Evolutionary conservation across 768 basidiomycete genomes (phyloP), one percentile per base, ranked within the genome.

Genomic region (Punctularia strigosozonata): DNA sequence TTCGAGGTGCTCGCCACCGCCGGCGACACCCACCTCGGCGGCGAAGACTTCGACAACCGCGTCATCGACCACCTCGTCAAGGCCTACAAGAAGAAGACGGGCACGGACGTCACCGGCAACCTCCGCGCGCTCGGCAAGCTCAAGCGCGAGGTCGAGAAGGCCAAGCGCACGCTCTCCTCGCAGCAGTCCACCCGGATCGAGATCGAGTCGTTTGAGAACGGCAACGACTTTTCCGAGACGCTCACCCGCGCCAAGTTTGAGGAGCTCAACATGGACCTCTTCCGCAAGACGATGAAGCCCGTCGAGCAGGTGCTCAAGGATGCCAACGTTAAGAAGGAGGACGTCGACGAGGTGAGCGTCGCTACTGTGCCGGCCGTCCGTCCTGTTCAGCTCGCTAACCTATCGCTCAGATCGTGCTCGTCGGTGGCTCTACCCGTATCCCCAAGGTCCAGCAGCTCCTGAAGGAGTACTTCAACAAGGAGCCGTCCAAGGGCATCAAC

Each of bases 211-310:
- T 97, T 98, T 63, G 91, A 92, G 61, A 77, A 80, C 51, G 94
- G 94, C 47, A 92, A 94, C 51, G 94, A 99, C 69, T 89, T 97
- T 54, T 86, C 90, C 24, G 94, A 97, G 73, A 88, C 87, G 5
- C 76, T 98, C 23, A 98, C 94, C 38, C 80, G 94, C 39, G 94
- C 94, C 68, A 98, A 95, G 66, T 98, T 99, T 57, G 94, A 98
- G 62, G 92, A 98, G 61, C 73, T 97, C 48, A 95, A 94, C 77
- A 83, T 95, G 69, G 94, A 99, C 54, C 77, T 98, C 38, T 99
- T 99, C 85, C 75, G 94, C 55, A 94, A 94, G 77, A 99, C 94
- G 24, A 89, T 98, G 88, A 92, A 92, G 71, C 94, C 94, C 46
- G 94, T 98, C 45, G 92, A 97, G 62, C 94, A 97, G 63, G 94